Evolutionary conservation across 2,329 filamentous ascomycete genomes (phyloP).

Genomic region (Exophiala sp.): DNA sequence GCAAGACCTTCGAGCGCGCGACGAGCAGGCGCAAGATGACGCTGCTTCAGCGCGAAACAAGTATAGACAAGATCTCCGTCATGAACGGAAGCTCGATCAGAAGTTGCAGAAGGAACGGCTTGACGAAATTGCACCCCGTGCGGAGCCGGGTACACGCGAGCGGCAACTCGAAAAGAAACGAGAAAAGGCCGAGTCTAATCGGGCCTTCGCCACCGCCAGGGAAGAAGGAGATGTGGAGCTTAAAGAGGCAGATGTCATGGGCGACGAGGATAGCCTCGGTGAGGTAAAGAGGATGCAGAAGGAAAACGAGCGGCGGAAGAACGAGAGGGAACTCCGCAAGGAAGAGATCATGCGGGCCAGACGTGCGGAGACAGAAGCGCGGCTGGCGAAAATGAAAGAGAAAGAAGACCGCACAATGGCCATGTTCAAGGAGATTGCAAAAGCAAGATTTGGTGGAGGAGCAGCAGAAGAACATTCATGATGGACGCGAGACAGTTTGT

Average conservation of each 20-base stretch:
- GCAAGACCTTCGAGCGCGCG: conserved; percentile 63
- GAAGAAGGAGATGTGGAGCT: conserved; percentile 54
- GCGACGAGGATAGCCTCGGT: conserved; percentile 53
- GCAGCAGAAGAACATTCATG: conserved; percentile 32
- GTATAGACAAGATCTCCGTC: conserved; percentile 50
- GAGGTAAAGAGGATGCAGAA: conserved; percentile 60
- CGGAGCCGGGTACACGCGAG: conserved; percentile 75
- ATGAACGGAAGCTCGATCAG: conserved; percentile 59
- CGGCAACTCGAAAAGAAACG: conserved; percentile 79
- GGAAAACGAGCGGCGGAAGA: conserved; percentile 66
- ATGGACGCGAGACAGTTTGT: background rate
- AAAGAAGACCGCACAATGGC: conserved; percentile 82
- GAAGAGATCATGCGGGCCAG: conserved; percentile 74
- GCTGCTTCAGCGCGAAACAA: conserved; percentile 47
- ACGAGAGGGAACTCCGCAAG: conserved; percentile 71
- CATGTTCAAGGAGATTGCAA: conserved; percentile 72
- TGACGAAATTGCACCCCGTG: conserved; percentile 75
- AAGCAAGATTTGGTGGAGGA: conserved; percentile 62
- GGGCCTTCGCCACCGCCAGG: conserved; percentile 57
- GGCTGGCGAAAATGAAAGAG: conserved; percentile 60
- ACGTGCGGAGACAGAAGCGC: conserved; percentile 73
- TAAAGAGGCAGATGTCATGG: conserved; percentile 69
- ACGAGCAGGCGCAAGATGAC: conserved; percentile 38
- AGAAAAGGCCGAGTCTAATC: conserved; percentile 65
- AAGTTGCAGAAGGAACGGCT: conserved; percentile 62